Conservation (phyloP, 2,329 filamentous ascomycete genomes). For the Plenodomus lindquistii region DNA sequence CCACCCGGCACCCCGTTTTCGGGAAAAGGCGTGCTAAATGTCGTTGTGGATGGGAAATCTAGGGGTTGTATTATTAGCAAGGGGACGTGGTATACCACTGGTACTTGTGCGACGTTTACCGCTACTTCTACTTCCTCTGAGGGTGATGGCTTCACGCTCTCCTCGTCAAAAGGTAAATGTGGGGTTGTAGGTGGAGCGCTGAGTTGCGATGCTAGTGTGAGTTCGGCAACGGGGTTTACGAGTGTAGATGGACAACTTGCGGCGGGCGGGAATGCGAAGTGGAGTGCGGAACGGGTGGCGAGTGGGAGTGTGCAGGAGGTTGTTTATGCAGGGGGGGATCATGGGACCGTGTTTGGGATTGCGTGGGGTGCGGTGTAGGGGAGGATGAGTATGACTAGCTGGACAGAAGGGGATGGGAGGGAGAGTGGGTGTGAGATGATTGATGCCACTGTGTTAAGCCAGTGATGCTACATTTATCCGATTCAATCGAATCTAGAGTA, state of each 20-base stretch:
- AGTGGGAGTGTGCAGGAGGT: slow-evolving; percentile 49
- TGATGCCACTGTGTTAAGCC: too few species aligned
- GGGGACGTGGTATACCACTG: slow-evolving; percentile 69
- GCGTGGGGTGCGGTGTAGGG: slow-evolving; percentile 39
- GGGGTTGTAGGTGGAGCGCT: slow-evolving; percentile 59
- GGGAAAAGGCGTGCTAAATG: slow-evolving; percentile 65
- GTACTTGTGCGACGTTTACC: slow-evolving; percentile 69
- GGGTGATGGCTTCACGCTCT: slow-evolving; percentile 38
- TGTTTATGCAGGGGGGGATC: slow-evolving; percentile 47
- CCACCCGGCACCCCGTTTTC: slow-evolving; percentile 52
- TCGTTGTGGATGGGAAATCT: slow-evolving; percentile 52
- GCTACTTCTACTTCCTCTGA: slow-evolving; percentile 46
- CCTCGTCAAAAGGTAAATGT: slow-evolving; percentile 51
- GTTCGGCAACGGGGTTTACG: slow-evolving; percentile 48
- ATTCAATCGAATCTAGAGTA: too few species aligned
- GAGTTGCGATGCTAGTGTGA: slow-evolving; percentile 58
- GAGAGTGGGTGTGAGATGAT: too few species aligned
- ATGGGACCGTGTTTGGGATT: slow-evolving; percentile 40
- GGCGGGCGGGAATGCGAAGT: slow-evolving; percentile 45
- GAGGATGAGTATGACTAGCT: background rate
- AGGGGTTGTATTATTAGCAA: slow-evolving; percentile 69
- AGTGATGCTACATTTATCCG: background rate
- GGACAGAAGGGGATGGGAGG: background rate
- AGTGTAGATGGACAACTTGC: slow-evolving; percentile 42
- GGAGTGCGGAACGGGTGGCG: slow-evolving; percentile 50